Percentiles rank a stretch among this genome's conserved stretches.
Conservation (phyloP, 225 moss, liverwort and hornwort species). For the Anthoceros angustus region DNA sequence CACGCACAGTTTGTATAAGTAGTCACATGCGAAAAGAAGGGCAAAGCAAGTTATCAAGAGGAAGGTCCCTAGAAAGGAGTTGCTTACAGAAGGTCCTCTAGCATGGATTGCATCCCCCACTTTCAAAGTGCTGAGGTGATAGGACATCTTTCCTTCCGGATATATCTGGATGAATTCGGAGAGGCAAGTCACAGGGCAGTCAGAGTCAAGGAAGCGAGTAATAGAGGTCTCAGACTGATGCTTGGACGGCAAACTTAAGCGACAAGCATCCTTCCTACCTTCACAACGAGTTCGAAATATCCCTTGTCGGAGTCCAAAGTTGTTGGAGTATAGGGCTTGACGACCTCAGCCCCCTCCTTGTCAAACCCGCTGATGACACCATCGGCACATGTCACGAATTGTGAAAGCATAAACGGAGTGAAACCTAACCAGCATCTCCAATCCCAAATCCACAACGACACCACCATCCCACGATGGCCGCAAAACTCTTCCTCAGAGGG, state of each 20-base stretch:
- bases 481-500: too few relatives aligned
- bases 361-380: conserved; percentile 45
- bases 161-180: conserved; percentile 38
- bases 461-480: too few relatives aligned
- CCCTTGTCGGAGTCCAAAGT: conserved; percentile 81
- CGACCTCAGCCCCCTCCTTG: conserved; percentile 60
- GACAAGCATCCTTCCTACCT: conserved; percentile 31
- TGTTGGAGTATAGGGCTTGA: conserved; percentile 87
- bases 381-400: background rate
- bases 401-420: background rate
- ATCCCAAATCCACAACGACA: too few relatives aligned
- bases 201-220: background rate
- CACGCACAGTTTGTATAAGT: background rate
- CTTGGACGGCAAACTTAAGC: background rate
- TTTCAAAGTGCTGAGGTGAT: conserved; percentile 76
- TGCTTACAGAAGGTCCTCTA: conserved; percentile 81
- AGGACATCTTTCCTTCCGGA: conserved; percentile 80
- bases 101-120: conserved; percentile 60
- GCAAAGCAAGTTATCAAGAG: background rate
- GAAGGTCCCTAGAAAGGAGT: background rate
- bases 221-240: too few relatives aligned
- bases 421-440: background rate
- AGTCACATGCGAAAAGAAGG: background rate
- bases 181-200: background rate
- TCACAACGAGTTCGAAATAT: conserved; percentile 77